Evolutionary conservation across 805 yeast genomes (phyloP), one percentile per base, ranked within the genome.

Genomic region (Hanseniaspora clermontiae): DNA sequence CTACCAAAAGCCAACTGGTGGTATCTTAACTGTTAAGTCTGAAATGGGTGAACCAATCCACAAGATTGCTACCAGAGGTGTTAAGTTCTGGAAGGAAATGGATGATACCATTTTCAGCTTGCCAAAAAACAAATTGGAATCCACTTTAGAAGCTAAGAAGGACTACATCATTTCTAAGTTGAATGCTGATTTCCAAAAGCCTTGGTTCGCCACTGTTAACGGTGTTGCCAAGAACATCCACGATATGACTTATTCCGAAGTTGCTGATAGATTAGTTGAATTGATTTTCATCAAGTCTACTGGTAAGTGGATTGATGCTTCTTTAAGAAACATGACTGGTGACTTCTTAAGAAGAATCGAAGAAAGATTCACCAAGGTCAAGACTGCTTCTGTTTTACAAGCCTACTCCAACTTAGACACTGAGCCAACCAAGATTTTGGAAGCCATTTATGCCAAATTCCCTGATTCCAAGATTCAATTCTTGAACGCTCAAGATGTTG

Each of bases 41-140:
- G 99, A 93, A 77, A 93, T 93, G 98, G 98, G 99, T 69, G 98
- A 93, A 76, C 98, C 98, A 67, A 93, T 93, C 68, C 99, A 93
- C 74, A 93, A 93, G 77, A 80, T 93, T 63, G 97, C 98, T 34
- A 93, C 99, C 58, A 84, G 98, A 70, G 97, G 96, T 77, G 97
- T 93, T 59, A 69, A 87, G 72, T 82, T 93, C 70, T 93, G 99
- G 98, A 87, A 88, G 70, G 97, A 93, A 74, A 77, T 93, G 74
- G 99, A 93, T 72, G 91, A 87, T 63, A 87, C 96, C 49, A 80
- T 93, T 64, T 91, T 93, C 78, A 78, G 81, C 64, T 77, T 89
- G 70, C 96, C 98, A 68, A 89, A 90, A 77, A 82, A 81, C 69
- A 87, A 88, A 70, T 74, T 90, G 69, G 74, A 87, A 55, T 91